phyloP scores from a whole-genome alignment of 2,329 filamentous ascomycete genomes.

The Pseudogymnoascus sp. region DNA sequence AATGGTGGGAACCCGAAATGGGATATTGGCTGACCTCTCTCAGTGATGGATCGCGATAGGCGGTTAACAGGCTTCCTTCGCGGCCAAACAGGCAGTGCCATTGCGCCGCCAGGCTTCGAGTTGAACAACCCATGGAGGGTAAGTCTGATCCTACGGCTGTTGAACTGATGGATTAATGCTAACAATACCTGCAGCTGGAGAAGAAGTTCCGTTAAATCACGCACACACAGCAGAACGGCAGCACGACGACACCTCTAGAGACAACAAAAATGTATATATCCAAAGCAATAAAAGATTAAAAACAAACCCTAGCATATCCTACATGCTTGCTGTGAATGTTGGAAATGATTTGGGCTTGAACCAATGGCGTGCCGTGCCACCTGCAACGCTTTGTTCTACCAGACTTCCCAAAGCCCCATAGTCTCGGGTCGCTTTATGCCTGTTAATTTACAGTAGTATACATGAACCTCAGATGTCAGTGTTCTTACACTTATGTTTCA shows the following conservation, averaged over 20 bases:
- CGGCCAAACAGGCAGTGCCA: conserved; percentile 32
- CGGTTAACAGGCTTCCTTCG: conserved; percentile 33
- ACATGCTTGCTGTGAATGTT: neutral
- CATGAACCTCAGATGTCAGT: neutral
- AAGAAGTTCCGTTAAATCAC: conserved; percentile 7
- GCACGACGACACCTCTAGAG: neutral
- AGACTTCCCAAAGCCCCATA: neutral
- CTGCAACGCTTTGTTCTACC: neutral
- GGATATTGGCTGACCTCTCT: neutral
- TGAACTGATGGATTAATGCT: neutral
- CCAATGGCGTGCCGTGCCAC: neutral
- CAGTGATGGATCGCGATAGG: conserved; percentile 36
- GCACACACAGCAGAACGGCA: neutral
- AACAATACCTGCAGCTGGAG: conserved; percentile 9
- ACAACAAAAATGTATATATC: conserved; percentile 10
- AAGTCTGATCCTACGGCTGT: conserved; percentile 16
- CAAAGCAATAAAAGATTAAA: neutral
- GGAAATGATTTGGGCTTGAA: neutral
- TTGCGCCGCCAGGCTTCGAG: conserved; percentile 33
- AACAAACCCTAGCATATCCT: neutral
- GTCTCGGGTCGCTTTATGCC: neutral
- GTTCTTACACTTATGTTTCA: neutral
- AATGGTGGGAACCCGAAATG: conserved; percentile 1
- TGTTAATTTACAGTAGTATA: neutral
- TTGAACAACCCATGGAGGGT: conserved; percentile 36